Percentiles rank a stretch among this genome's conserved stretches.
phyloP scores from a whole-genome alignment of 257 asterid genomes.

The Perilla frutescens region DNA sequence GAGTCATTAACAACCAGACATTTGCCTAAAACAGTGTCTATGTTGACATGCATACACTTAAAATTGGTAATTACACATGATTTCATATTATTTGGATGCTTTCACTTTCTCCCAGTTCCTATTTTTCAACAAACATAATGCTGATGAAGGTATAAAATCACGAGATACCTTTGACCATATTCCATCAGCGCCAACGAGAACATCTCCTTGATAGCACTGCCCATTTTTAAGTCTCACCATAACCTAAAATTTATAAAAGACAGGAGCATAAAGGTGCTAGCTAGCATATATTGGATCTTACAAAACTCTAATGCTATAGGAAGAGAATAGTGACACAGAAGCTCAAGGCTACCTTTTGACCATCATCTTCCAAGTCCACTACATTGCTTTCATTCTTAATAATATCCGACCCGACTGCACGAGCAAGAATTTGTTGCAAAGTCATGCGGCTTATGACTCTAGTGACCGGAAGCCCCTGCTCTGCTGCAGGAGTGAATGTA shows the following conservation, averaged over 20 bases:
- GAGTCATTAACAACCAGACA: background rate
- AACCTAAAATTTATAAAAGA: constrained; percentile 51
- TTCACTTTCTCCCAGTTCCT: no score
- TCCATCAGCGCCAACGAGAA: constrained; percentile 96
- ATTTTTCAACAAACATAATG: background rate
- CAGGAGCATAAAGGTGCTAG: background rate
- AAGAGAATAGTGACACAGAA: background rate
- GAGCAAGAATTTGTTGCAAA: constrained; percentile 86
- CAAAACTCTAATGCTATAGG: background rate
- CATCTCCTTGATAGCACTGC: constrained; percentile 70
- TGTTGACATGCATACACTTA: no score
- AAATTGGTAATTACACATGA: background rate
- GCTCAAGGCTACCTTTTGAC: constrained; percentile 56
- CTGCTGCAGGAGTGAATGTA: constrained; percentile 94
- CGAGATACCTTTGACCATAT: constrained; percentile 82
- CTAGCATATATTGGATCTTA: background rate
- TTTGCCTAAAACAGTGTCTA: no score
- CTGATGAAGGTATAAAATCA: background rate
- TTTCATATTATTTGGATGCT: no score
- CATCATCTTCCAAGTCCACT: constrained; percentile 70
- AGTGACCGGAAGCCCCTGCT: constrained; percentile 92
- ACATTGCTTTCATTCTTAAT: constrained; percentile 83
- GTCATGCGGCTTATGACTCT: constrained; percentile 93
- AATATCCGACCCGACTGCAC: constrained; percentile 79
- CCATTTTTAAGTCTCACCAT: constrained; percentile 79